Percentiles rank a stretch among this genome's conserved stretches.
phyloP scores from a whole-genome alignment of 495 filamentous ascomycete genomes.

The Podospora tetraspora region DNA sequence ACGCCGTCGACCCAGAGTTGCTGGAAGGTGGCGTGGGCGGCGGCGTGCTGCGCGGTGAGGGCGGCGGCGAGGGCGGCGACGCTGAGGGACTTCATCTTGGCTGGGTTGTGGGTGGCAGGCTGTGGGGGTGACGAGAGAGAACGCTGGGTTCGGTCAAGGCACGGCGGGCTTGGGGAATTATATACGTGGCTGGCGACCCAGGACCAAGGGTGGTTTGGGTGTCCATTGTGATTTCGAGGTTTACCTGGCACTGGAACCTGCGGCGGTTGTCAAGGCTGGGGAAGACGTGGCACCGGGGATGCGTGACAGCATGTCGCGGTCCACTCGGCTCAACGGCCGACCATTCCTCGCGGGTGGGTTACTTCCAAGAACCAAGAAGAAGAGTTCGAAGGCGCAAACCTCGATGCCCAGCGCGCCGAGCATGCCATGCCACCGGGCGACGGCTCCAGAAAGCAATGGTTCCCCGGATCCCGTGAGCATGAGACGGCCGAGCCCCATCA shows the following conservation, averaged over 20 bases:
- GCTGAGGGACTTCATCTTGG: slow-evolving; percentile 38
- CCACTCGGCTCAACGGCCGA: not conserved
- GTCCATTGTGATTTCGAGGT: not conserved
- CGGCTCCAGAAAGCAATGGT: not conserved
- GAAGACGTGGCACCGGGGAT: not conserved
- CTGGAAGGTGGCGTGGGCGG: slow-evolving; percentile 49
- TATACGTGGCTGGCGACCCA: not conserved
- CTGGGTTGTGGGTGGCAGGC: not conserved
- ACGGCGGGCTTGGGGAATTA: not conserved
- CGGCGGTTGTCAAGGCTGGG: not conserved
- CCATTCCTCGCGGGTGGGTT: not conserved
- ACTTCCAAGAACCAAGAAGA: not conserved
- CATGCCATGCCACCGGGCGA: not conserved
- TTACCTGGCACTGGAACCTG: not conserved
- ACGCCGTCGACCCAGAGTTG: slow-evolving; percentile 47
- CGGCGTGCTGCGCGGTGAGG: slow-evolving; percentile 31
- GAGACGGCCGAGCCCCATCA: not conserved
- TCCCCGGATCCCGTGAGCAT: not conserved
- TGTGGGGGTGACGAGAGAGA: not conserved
- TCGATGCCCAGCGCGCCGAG: not conserved
- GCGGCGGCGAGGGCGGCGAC: slow-evolving; percentile 25
- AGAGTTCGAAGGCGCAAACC: not conserved
- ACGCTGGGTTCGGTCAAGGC: no score
- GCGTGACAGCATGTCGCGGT: not conserved
- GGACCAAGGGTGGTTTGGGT: not conserved